Evolutionary conservation across 805 yeast species (phyloP), one percentile per base, ranked within the genome.

Genomic region (Yarrowia bubula): DNA sequence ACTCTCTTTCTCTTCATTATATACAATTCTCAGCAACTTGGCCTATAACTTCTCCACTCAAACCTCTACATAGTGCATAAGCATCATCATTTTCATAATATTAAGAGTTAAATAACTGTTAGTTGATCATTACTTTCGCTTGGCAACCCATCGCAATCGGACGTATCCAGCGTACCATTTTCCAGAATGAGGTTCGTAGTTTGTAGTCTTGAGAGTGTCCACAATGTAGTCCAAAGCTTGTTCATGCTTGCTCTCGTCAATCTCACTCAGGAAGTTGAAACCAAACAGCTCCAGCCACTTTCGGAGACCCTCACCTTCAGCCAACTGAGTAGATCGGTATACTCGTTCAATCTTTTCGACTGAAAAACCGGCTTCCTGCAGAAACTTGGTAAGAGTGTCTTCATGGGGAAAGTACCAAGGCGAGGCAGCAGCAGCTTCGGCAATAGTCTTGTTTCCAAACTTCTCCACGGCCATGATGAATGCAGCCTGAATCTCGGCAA

Each of bases 221-320:
- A 69, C 67, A 11, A 67, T 66, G 13, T 68, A 68, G 13, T 61
- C 64, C 15, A 70, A 37, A 6, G 67, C 71, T 2, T 47, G 31
- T 2, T 10, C 5, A 9, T 18, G 43, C 35, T 58, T 44, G 15
- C 11, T 10, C 32, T 58, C 51, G 28, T 33, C 51, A 14, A 58
- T 43, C 18, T 33, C 64, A 18, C 42, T 44, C 61, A 69, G 68
- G 37, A 69, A 70, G 31, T 66, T 28, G 63, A 70, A 70, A n/a
- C 72, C 72, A 64, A 70, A 70, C 50, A 70, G 66, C 44, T 70
- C 70, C 13, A 70, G 50, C 72, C 72, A 70, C 5, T 67, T 66
- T 42, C 67, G 53, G 63, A 68, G 67, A 4, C 72, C 72, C 6
- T 64, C 63, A 9, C 53, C 55, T 4, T 60, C 69, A 17, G 66